These are phyloP conservation scores for Penicillium crustosum DNA, from an alignment of 2,329 filamentous ascomycete species.

Conservation along the genomic window DNA sequence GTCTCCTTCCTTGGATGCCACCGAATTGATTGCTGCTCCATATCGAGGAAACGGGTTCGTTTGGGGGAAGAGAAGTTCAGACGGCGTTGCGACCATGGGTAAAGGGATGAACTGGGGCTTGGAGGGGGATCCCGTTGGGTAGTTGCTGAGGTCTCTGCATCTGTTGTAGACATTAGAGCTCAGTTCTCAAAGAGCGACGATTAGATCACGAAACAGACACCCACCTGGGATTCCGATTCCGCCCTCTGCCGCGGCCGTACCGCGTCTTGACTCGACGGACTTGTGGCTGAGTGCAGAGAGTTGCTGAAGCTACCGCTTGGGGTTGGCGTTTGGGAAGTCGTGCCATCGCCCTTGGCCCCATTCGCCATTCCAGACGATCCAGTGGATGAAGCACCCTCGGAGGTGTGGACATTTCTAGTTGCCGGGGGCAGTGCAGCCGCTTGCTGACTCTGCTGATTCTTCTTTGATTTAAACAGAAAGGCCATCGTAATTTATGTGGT, in stretches of 20 bases:
- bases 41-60: conserved; percentile 92
- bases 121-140: conserved; percentile 54
- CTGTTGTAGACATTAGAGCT: conserved; percentile 16
- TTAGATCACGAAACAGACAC: conserved; percentile 21
- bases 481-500: conserved; percentile 59
- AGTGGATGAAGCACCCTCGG: conserved; percentile 50
- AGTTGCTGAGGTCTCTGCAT: conserved; percentile 48
- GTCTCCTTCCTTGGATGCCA: conserved; percentile 92
- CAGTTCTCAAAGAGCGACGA: conserved; percentile 1
- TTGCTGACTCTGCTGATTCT: conserved; percentile 60
- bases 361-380: conserved; percentile 50
- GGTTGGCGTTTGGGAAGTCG: conserved; percentile 59
- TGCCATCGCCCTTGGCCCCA: conserved; percentile 43
- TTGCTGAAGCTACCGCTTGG: conserved; percentile 71
- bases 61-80: conserved; percentile 79
- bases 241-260: conserved; percentile 57
- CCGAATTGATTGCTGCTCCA: conserved; percentile 90
- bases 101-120: conserved; percentile 74
- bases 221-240: conserved; percentile 57
- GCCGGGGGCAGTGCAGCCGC: conserved; percentile 50
- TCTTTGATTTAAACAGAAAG: conserved; percentile 81
- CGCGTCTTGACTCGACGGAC: conserved; percentile 65
- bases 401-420: conserved; percentile 56
- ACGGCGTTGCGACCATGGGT: conserved; percentile 91
- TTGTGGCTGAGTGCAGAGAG: conserved; percentile 67